Percentiles rank a stretch among this genome's conserved stretches.
phyloP scores from a whole-genome alignment of 73 alveolate genomes.

The Paramecium sexaurelia region DNA sequence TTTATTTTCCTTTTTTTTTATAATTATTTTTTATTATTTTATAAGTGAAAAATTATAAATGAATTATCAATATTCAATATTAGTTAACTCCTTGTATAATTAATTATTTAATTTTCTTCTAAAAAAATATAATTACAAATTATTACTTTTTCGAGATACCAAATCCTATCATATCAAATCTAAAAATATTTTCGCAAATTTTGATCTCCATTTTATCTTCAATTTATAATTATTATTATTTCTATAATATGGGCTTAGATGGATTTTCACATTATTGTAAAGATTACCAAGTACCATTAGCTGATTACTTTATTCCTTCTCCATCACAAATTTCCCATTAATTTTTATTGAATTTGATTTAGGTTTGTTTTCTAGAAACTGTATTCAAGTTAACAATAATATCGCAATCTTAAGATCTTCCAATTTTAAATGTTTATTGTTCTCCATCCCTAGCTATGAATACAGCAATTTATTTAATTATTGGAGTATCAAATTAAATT shows the following conservation, averaged over 20 bases:
- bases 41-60: neutral
- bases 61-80: neutral
- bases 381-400: conserved; percentile 23
- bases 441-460: neutral
- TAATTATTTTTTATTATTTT: neutral
- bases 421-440: conserved; percentile 1
- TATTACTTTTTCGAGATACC: conserved; percentile 9
- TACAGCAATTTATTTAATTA: neutral
- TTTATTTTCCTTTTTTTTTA: too few species aligned
- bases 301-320: conserved; percentile 36
- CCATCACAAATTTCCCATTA: conserved; percentile 39
- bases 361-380: conserved; percentile 34
- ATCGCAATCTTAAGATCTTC: conserved; percentile 49
- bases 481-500: conserved; percentile 12
- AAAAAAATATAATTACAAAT: neutral
- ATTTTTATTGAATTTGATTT: neutral
- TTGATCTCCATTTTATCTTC: conserved; percentile 54
- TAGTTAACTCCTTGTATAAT: neutral
- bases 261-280: neutral
- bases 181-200: conserved; percentile 8
- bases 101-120: neutral
- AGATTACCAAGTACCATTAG: conserved; percentile 54
- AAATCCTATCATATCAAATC: neutral
- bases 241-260: neutral
- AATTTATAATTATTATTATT: neutral